Evolutionary conservation across 495 filamentous ascomycete genomes (phyloP), one percentile per base, ranked within the genome.

Genomic region (Trichocladium uniseriatum): DNA sequence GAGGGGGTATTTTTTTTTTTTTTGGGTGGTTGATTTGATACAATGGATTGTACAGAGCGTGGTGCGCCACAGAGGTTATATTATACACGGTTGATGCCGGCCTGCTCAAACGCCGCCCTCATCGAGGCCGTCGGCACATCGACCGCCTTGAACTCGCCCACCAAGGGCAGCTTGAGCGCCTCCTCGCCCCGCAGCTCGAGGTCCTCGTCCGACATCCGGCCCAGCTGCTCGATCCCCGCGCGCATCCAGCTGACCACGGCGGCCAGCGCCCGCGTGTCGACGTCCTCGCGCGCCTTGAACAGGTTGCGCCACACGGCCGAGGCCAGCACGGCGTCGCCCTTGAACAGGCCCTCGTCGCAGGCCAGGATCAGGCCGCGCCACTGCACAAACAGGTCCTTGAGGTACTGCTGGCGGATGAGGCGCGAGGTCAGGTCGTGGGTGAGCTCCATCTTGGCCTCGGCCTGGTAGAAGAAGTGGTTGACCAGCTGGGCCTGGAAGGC

Each of bases 251-350:
- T 77, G 14, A 90, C 86, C 31, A 94, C 77, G 50, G 76, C 71
- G 1, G 86, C 89, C 49, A 97, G 61, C 41, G 75, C 70, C 39
- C 75, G 71, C 62, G 82, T 69, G 64, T 96, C 86, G 19, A 89
- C 71, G 34, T 88, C 82, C 40, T 78, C 74, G 24, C 70, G 71
- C 11, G 78, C 87, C 69, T 88, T 86, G 69, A 86, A 95, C 35
- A 97, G 55, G 65, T 98, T 98, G 55, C 91, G 78, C 92, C 92
- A 98, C 27, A 97, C 74, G 11, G 94, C 92, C 24, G 84, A 74
- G 5, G 88, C 90, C 13, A 95, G 72, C 48, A 91, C 83, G 35
- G 89, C 83, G 62, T 96, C 90, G 1, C 86, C 86, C 61, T 82
- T 86, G 11, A 82, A 72, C 20, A 96, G 54, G 0, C 87, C 90